Evolutionary conservation across 164 flowering plant species (phyloP).

Genomic region (Stephania yunnanensis): DNA sequence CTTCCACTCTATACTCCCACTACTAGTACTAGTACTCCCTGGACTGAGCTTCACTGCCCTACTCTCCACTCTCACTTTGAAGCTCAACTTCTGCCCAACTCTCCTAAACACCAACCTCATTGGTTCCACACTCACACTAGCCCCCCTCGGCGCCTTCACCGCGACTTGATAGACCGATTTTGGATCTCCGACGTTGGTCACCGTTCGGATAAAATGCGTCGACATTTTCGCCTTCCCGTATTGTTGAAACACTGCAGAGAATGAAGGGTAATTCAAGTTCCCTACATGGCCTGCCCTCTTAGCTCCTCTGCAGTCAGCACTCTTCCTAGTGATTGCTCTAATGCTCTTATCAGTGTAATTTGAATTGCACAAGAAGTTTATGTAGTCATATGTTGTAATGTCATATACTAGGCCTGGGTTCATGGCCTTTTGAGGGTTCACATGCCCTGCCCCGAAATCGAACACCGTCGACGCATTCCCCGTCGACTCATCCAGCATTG

Average conservation of each 20-base stretch:
- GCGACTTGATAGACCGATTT: constrained; percentile 45
- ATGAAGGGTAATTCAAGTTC: constrained; percentile 82
- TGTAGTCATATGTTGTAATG: constrained; percentile 45
- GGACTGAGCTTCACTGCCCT: constrained; percentile 47
- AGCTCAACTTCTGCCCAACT: constrained; percentile 66
- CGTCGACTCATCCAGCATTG: constrained; percentile 72
- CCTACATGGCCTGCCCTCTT: constrained; percentile 64
- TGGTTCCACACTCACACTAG: constrained; percentile 62
- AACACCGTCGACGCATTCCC: constrained; percentile 65
- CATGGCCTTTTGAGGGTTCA: constrained; percentile 79
- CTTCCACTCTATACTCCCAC: constrained; percentile 65
- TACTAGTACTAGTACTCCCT: constrained; percentile 44
- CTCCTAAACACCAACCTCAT: constrained; percentile 56
- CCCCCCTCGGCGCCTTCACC: constrained; percentile 49
- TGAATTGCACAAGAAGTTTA: constrained; percentile 78
- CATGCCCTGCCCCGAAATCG: constrained; percentile 90
- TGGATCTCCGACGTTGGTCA: constrained; percentile 76
- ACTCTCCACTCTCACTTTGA: constrained; percentile 53
- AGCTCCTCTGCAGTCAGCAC: constrained; percentile 56
- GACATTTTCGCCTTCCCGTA: constrained; percentile 54
- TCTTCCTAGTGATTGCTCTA: constrained; percentile 41
- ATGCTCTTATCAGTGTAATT: constrained; percentile 63
- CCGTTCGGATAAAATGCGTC: constrained; percentile 68
- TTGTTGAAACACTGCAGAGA: constrained; percentile 65
- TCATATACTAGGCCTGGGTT: constrained; percentile 87